A percentile compares a stretch with the other conserved stretches of the same genome.
phyloP scores from a whole-genome alignment of 179 eudicot species.

The Drosera spatulata region DNA sequence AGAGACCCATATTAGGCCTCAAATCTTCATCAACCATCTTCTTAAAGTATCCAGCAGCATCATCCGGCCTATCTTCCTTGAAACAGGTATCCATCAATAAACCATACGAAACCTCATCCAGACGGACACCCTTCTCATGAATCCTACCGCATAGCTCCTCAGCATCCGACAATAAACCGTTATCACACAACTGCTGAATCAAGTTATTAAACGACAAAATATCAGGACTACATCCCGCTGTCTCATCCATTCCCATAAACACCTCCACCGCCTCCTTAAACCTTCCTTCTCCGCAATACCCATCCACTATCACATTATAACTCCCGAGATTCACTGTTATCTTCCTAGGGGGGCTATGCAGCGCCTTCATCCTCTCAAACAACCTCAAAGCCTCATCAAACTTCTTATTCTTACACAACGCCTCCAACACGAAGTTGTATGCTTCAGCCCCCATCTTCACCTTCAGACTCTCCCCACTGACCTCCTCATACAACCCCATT shows the following conservation, averaged over 20 bases:
- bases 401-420: slow-evolving; percentile 68
- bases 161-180: slow-evolving; percentile 52
- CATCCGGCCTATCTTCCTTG: slow-evolving; percentile 56
- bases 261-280: slow-evolving; percentile 65
- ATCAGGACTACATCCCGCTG: slow-evolving; percentile 56
- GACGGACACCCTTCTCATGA: slow-evolving; percentile 62
- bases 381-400: slow-evolving; percentile 13
- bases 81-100: slow-evolving; percentile 78
- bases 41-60: slow-evolving; percentile 67
- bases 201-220: slow-evolving; percentile 66
- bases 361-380: slow-evolving; percentile 62
- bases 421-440: slow-evolving; percentile 61
- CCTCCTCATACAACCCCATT: slow-evolving; percentile 45
- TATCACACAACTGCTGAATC: slow-evolving; percentile 62
- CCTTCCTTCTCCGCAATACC: slow-evolving; percentile 52
- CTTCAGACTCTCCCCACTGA: slow-evolving; percentile 32
- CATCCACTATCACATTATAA: slow-evolving; percentile 77
- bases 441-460: slow-evolving; percentile 67
- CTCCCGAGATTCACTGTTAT: slow-evolving; percentile 75
- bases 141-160: slow-evolving; percentile 71
- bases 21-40: slow-evolving; percentile 66
- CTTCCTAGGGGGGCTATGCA: slow-evolving; percentile 64
- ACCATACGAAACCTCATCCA: slow-evolving; percentile 66
- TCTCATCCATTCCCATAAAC: slow-evolving; percentile 76
- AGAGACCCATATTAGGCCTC: slow-evolving; percentile 66